Evolutionary conservation across 148 eudicot species (phyloP).

Genomic region (Pharnaceum exiguum): DNA sequence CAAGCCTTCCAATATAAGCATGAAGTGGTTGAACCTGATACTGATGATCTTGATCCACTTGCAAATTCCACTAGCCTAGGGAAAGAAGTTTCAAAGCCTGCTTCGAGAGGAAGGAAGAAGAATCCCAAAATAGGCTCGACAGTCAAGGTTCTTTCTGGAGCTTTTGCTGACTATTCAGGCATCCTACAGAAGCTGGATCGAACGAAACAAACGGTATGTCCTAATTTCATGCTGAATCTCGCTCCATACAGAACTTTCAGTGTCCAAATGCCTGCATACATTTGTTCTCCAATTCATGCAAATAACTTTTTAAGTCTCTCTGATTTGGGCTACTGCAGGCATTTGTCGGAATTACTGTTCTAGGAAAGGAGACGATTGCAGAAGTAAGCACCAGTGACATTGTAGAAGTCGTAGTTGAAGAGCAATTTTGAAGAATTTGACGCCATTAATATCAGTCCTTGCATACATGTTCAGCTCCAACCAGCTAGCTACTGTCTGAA

Average conservation of each 20-base stretch:
- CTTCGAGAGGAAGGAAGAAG: slow-evolving; percentile 21
- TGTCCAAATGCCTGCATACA: background rate
- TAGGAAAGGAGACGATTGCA: slow-evolving; percentile 88
- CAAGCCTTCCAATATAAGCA: slow-evolving; percentile 61
- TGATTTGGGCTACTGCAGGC: slow-evolving; percentile 45
- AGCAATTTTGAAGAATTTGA: too few species aligned
- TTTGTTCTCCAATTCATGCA: background rate
- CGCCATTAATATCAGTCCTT: too few species aligned
- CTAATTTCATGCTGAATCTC: background rate
- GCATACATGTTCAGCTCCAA: too few species aligned
- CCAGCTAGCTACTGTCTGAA: too few species aligned
- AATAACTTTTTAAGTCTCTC: background rate
- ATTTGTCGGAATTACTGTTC: slow-evolving; percentile 71
- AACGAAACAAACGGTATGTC: slow-evolving; percentile 56
- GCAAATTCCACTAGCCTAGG: slow-evolving; percentile 33
- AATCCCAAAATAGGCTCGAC: slow-evolving; percentile 53
- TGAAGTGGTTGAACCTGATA: slow-evolving; percentile 31
- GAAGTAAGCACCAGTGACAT: slow-evolving; percentile 59
- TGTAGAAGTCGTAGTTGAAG: slow-evolving; percentile 35
- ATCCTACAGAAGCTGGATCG: slow-evolving; percentile 64
- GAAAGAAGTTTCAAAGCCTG: slow-evolving; percentile 34
- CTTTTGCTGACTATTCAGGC: slow-evolving; percentile 85
- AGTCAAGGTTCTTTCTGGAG: slow-evolving; percentile 73
- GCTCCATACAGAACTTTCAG: background rate
- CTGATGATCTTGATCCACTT: slow-evolving; percentile 18